A percentile compares a stretch with the other conserved stretches of the same genome.
phyloP scores from a whole-genome alignment of 345 rosid genomes.

The Gossypium anomalum region DNA sequence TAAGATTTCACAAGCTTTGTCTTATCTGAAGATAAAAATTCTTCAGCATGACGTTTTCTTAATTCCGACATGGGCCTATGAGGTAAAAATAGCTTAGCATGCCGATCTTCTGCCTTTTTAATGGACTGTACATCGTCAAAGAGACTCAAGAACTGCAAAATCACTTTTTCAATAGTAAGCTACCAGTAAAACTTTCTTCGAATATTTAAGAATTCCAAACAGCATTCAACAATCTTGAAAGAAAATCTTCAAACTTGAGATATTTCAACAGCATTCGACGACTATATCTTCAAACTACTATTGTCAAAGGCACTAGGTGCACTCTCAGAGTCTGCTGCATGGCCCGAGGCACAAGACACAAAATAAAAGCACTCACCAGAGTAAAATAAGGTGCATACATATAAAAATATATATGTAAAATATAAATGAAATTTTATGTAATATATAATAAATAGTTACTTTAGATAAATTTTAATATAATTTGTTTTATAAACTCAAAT shows the following conservation, averaged over 20 bases:
- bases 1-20: slow-evolving; percentile 66
- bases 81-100: slow-evolving; percentile 66
- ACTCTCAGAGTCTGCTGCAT: too few species aligned
- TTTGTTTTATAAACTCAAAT: too few species aligned
- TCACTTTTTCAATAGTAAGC: neutral
- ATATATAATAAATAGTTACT: too few species aligned
- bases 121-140: slow-evolving; percentile 64
- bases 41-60: slow-evolving; percentile 85
- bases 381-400: too few species aligned
- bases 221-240: neutral
- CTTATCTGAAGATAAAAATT: slow-evolving; percentile 74
- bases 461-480: too few species aligned
- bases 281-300: neutral
- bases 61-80: slow-evolving; percentile 60
- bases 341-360: too few species aligned
- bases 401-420: too few species aligned
- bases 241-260: neutral
- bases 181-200: neutral
- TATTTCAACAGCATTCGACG: neutral
- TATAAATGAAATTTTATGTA: too few species aligned
- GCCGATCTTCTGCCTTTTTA: slow-evolving; percentile 73
- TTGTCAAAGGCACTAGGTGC: too few species aligned
- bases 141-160: slow-evolving; percentile 66
- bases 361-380: too few species aligned
- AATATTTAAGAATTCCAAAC: neutral